Evolutionary conservation across 495 filamentous ascomycete genomes (phyloP), one percentile per base, ranked within the genome.

Genomic region (Hypoxylon fuscum): DNA sequence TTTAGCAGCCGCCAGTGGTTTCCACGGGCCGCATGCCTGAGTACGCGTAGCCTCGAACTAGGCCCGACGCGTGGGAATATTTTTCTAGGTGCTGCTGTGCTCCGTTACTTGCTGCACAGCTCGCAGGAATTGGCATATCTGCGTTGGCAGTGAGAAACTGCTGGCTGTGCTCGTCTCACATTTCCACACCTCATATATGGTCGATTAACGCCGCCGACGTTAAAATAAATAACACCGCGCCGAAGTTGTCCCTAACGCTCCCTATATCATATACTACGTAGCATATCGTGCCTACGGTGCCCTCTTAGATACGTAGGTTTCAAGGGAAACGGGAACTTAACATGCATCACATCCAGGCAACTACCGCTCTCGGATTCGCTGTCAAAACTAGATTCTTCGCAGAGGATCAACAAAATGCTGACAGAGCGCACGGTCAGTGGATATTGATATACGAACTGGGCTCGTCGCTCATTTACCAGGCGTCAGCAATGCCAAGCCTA

Each of bases 401-500:
- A 41, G 40, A 23, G 46, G 53, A 56, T 50, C 46, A 34, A 45
- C 35, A 55, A 52, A 11, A 46, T 17, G 40, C 12, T 27, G 27
- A 55, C 51, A n/a, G 49, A 25, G 35, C 52, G 63, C 57, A 62
- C 63, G 52, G 63, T 54, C 42, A 17, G 53, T 66, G 63, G 57
- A 45, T 62, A 62, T 51, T 48, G 27, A 51, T 55, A 50, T 29
- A 20, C 45, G 46, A 60, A 55, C 48, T 60, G 15, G 35, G 51
- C 47, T 66, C 25, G 50, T 60, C 45, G 8, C 12, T 29, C 44
- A n/a, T 38, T 23, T 20, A 49, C 35, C 8, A 6, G 12, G 7
- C 8, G 47, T 56, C 34, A 22, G 41, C 55, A 49, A 37, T 32
- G 57, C 57, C 53, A 66, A 61, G 50, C 14, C 21, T 21, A 32